Evolutionary conservation across 495 filamentous ascomycete genomes (phyloP), one percentile per base, ranked within the genome.

Genomic region (Parathielavia hyrcaniae): DNA sequence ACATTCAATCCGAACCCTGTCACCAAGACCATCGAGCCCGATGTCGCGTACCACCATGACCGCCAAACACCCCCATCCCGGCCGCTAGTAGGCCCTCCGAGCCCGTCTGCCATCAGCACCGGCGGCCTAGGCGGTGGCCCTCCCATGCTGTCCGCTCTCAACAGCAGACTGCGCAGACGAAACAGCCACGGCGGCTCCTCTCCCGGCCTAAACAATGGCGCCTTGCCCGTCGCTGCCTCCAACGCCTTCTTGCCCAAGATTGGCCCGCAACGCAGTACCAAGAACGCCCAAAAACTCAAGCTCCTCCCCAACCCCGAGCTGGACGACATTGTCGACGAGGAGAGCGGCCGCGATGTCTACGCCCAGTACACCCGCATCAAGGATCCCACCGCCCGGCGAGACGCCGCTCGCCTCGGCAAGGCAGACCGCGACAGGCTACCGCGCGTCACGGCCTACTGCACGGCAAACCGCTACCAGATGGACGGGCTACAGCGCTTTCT

Each of bases 271-370:
- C 76, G 93, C 69, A 97, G 91, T 44, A 95, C 90, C 32, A 93
- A 95, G 69, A 96, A 87, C 55, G 88, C 89, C 1, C 90, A 97
- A 75, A 98, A 98, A 72, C 79, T 98, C 51, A 98, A 98, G 72
- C 79, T 97, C 16, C 75, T 98, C 11, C 93, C 93, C 5, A 89
- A 92, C 64, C 91, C 95, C 2, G 89, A 92, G 43, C 81, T 88
- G 11, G 85, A 84, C 4, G 88, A 89, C 45, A 80, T 73, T 1
- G 74, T 75, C 4, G 90, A 95, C 58, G 91, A 93, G 64, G 93
- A 98, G 67, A 89, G 88, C 63, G 91, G 92, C 19, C 79, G 93
- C 53, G 93, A 98, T 70, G 93, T 98, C 14, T 98, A 98, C 72
- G 90, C 90, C 14, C 93, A 98, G 70, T 79, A 95, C 80, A 74